Conservation (phyloP, 805 yeast species). For the Tetrapisispora fleetii region DNA sequence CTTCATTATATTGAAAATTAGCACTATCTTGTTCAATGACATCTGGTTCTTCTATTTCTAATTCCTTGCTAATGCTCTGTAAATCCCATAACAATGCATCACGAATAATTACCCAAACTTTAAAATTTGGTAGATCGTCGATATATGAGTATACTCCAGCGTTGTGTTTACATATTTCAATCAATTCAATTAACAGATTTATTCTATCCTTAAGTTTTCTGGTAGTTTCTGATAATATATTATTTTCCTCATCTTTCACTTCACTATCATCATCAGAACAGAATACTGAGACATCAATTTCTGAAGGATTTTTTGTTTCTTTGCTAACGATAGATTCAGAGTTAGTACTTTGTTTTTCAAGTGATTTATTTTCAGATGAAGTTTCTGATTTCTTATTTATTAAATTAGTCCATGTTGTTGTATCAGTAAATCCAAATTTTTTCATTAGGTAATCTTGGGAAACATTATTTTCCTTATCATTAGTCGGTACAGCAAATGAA, state of each 20-base stretch:
- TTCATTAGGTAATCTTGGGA: conserved; percentile 19
- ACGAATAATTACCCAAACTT: conserved; percentile 26
- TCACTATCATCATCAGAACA: not conserved
- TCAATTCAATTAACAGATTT: conserved; percentile 19
- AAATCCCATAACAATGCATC: conserved; percentile 28
- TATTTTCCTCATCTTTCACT: not conserved
- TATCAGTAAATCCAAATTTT: conserved; percentile 24
- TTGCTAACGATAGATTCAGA: not conserved
- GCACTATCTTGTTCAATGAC: not conserved
- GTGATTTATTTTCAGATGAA: conserved; percentile 1
- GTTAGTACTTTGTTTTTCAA: not conserved
- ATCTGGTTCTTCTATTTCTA: not conserved
- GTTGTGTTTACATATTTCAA: conserved; percentile 25
- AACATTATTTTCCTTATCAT: conserved; percentile 13
- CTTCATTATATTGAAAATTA: conserved; percentile 1
- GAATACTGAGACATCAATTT: not conserved
- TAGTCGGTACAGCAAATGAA: conserved; percentile 1
- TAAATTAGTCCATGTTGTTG: conserved; percentile 26
- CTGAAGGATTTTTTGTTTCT: not conserved
- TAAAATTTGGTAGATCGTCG: conserved; percentile 24
- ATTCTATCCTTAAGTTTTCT: conserved; percentile 9
- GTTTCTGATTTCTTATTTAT: conserved; percentile 11
- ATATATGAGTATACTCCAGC: conserved; percentile 25
- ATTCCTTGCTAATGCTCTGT: conserved; percentile 8
- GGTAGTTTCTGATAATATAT: not conserved